Percentiles rank a stretch among this genome's conserved stretches.
These are phyloP conservation scores for Dipteronia dyeriana DNA, from an alignment of 345 rosid genomes.

Conservation along the genomic window DNA sequence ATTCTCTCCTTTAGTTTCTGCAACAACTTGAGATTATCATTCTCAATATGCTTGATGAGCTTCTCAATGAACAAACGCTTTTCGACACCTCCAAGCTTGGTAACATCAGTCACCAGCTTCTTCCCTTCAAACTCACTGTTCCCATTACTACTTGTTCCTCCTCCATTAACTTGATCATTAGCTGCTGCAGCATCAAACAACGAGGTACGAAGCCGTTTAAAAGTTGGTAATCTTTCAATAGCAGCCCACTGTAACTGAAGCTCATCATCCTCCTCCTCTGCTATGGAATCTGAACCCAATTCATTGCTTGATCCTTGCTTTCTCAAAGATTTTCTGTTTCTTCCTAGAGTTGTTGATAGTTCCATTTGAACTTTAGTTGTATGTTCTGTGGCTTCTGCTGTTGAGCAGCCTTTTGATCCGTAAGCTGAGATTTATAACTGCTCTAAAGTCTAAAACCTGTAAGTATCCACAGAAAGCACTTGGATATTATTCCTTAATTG, in stretches of 20 bases:
- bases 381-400: not conserved
- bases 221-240: conserved; percentile 57
- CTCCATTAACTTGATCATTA: not conserved
- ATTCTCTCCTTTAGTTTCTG: conserved; percentile 47
- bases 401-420: not conserved
- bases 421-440: not conserved
- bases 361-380: conserved; percentile 4
- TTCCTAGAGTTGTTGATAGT: conserved; percentile 5
- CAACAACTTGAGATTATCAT: conserved; percentile 50
- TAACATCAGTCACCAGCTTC: conserved; percentile 41
- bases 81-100: conserved; percentile 46
- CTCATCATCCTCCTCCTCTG: conserved; percentile 34
- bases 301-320: not conserved
- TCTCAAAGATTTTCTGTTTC: not conserved
- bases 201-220: conserved; percentile 43
- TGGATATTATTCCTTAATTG: not conserved
- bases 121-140: conserved; percentile 28
- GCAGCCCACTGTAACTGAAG: conserved; percentile 49
- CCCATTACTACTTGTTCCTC: conserved; percentile 6
- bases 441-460: not conserved
- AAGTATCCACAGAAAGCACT: not conserved
- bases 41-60: conserved; percentile 54
- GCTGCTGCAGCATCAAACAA: conserved; percentile 23
- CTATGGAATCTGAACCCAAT: conserved; percentile 3
- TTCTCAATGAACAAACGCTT: conserved; percentile 49